These are phyloP conservation scores for sweet orange (Citrus sinensis) DNA, from an alignment of 345 rosid species.

Conservation along the genomic window DVS_A1.0 CM039169.1:1429001-1429500, in stretches of 20 bases:
- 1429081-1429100: conserved; percentile 49
- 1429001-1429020: not conserved
- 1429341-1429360: conserved; percentile 88
- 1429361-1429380: conserved; percentile 23
- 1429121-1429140: conserved; percentile 90
- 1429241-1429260: not conserved
- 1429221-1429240: not conserved
- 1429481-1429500: conserved; percentile 37
- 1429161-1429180: not conserved
- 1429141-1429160: conserved; percentile 45
- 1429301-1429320: conserved; percentile 73
- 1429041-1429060: conserved; percentile 93
- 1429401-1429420: not conserved
- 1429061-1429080: conserved; percentile 22
- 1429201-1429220: not conserved
- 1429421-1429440: not conserved
- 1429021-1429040: conserved; percentile 43
- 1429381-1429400: not conserved
- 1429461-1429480: not conserved
- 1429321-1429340: conserved; percentile 62
- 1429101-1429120: conserved; percentile 77
- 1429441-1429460: not conserved
- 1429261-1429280: not conserved
- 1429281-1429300: conserved; percentile 39
- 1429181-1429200: not conserved